Conservation (phyloP, 805 yeast genomes). For the Hanseniaspora jakobsenii region DNA sequence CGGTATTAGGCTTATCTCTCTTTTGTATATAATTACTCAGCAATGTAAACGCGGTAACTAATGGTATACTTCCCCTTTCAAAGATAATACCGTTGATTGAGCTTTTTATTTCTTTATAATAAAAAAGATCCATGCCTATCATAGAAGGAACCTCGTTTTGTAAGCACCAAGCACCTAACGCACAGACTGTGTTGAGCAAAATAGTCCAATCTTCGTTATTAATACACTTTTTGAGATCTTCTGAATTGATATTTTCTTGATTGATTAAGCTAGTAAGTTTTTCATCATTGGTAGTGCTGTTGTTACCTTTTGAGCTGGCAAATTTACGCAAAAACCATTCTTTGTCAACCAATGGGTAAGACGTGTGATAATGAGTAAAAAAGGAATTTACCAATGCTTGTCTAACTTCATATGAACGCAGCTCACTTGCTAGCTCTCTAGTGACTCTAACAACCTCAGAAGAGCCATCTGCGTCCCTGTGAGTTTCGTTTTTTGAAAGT, state of each 20-base stretch:
- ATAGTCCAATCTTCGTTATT: slow-evolving; percentile 34
- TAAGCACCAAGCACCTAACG: slow-evolving; percentile 59
- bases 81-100: slow-evolving; percentile 37
- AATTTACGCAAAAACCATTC: slow-evolving; percentile 36
- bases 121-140: slow-evolving; percentile 38
- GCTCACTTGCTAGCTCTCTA: slow-evolving; percentile 8
- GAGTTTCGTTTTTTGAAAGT: slow-evolving; percentile 20
- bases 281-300: too few relatives aligned
- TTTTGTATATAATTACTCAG: slow-evolving; percentile 52
- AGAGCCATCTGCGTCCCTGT: slow-evolving; percentile 18
- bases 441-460: slow-evolving; percentile 15
- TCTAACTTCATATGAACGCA: slow-evolving; percentile 20
- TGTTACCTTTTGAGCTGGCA: slow-evolving; percentile 19
- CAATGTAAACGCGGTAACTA: slow-evolving; percentile 41
- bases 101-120: slow-evolving; percentile 43
- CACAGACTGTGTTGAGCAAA: slow-evolving; percentile 44
- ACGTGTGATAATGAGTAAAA: slow-evolving; percentile 47
- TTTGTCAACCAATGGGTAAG: slow-evolving; percentile 49
- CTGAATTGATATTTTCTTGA: slow-evolving; percentile 33
- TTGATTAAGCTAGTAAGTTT: slow-evolving; percentile 18
- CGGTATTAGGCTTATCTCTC: slow-evolving; percentile 54
- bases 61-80: slow-evolving; percentile 47
- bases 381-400: slow-evolving; percentile 37
- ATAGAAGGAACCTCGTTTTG: slow-evolving; percentile 38
- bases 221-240: slow-evolving; percentile 29